These are phyloP conservation scores for Elongisporangium anandrum DNA, from an alignment of 352 stramenopile species.

Conservation along the genomic window DNA sequence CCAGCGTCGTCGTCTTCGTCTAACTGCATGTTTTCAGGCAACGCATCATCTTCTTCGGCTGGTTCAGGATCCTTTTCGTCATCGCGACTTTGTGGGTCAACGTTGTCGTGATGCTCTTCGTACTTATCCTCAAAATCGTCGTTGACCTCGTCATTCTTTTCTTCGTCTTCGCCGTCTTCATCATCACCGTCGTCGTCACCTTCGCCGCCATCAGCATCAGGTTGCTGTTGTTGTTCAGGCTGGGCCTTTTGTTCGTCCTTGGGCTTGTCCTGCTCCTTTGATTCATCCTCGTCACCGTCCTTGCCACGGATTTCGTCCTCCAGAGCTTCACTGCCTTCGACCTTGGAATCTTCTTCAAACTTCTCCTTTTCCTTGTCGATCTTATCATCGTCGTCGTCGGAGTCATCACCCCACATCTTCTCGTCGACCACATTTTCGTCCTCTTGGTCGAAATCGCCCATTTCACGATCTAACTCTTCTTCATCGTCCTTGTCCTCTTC, in stretches of 20 bases:
- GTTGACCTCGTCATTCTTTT: slow-evolving; percentile 86
- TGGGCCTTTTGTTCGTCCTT: slow-evolving; percentile 44
- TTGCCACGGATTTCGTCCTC: slow-evolving; percentile 89
- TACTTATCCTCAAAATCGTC: slow-evolving; percentile 90
- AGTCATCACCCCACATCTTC: slow-evolving; percentile 97
- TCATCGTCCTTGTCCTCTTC: slow-evolving; percentile 84
- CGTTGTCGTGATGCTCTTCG: slow-evolving; percentile 61
- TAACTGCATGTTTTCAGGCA: slow-evolving; percentile 86
- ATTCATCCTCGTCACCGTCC: slow-evolving; percentile 82
- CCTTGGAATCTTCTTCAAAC: slow-evolving; percentile 85
- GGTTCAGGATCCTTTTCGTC: slow-evolving; percentile 53
- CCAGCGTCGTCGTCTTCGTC: slow-evolving; percentile 30
- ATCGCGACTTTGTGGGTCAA: slow-evolving; percentile 54
- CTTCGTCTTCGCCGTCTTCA: slow-evolving; percentile 36
- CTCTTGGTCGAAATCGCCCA: slow-evolving; percentile 96
- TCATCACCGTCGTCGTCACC: slow-evolving; percentile 36
- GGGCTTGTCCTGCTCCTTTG: slow-evolving; percentile 69
- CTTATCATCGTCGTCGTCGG: slow-evolving; percentile 89
- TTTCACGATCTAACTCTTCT: slow-evolving; percentile 98
- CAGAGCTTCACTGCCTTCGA: slow-evolving; percentile 65
- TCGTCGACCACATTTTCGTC: slow-evolving; percentile 99
- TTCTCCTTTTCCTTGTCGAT: slow-evolving; percentile 97
- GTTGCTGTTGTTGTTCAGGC: slow-evolving; percentile 43
- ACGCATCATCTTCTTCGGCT: slow-evolving; percentile 63
- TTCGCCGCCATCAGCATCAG: slow-evolving; percentile 37